Base-by-base conservation (phyloP, 352 stramenopile genomes). In the Globisporangium canariense region DNA sequence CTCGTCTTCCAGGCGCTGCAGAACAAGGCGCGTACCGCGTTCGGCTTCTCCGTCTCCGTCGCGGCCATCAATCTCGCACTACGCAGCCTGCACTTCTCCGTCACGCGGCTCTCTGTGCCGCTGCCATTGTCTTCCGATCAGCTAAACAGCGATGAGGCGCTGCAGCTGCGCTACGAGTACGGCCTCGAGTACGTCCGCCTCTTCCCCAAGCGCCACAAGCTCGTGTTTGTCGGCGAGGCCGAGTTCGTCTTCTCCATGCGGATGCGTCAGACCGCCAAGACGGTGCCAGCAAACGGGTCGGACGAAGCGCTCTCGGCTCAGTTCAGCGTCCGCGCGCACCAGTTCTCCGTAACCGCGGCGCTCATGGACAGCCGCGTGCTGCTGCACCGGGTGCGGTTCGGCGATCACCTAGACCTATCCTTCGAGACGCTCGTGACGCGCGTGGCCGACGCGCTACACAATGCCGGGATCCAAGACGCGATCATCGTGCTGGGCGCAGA, bases 1-100 rank as follows among this genome's bases (percentile, higher is more conserved):
- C 10, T 88, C 77, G 41, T 67, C 13, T 28, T 50, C 18, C 18
- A 20, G 43, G 18, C 18, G 43, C 43, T 50, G 4, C 18, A 22
- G 18, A 22, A 50, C 4, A 50, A 50, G 18, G 41, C 41, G 18
- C 43, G 43, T 3, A n/a, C 45, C 20, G 45, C 45, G 45, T 50
- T 50, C 20, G 45, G 45, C 18, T 50, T 50, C 45, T 8, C 45
- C 20, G 45, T 50, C 1, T 22, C 45, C 18, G 45, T 50, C 45
- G 18, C n/a, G 20, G 6, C 20, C 10, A 4, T 50, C 18, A 50
- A 28, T 18, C 18, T 28, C 45, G 45, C 45, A n/a, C 18, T 50
- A n/a, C 45, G 20, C 45, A 50, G 20, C 18, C 18, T 50, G 45
- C 45, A 50, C 18, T 50, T 50, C 16, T 50, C 45, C 7, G n/a